Evolutionary conservation across 1,139 yeast species (phyloP), one percentile per base, ranked within the genome.

Genomic region (Nakaseomyces nivariensis): DNA sequence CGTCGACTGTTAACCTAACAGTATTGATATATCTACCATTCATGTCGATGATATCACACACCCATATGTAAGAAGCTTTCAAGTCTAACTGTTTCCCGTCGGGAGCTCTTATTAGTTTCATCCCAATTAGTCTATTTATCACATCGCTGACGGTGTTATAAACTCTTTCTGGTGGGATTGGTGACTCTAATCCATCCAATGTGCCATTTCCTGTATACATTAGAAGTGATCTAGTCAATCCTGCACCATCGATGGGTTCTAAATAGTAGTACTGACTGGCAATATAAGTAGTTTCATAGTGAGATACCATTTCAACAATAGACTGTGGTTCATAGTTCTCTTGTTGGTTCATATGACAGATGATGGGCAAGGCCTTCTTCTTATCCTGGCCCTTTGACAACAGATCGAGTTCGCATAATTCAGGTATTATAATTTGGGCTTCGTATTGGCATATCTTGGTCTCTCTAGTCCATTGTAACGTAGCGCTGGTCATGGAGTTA

Each of bases 361-460:
- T 9, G 6, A 61, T 51, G 8, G 54, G 50, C 27, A 52, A 53
- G 1, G 62, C 61, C 8, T 48, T 38, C 13, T 54, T 54, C 46
- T 57, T 57, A 34, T 62, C 63, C 32, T 56, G 60, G 48, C 55
- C 59, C 24, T 51, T 55, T n/a, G 62, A 55, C 4, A 63, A 49
- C n/a, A 63, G 45, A 32, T 59, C 61, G 25, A 64, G 33, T 7
- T 62, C 59, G 63, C 96, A 89, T 25, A 87, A 68, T 5, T 71
- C 69, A 0, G 85, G 82, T 1, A 83, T 71, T 44, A 75, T 73
- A 1, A 88, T 67, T n/a, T 72, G 72, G 64, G 83, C 74, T 56
- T 75, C 75, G 60, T 88, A 88, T 46, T 78, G 79, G 64, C 97
- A 89, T 0, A 92, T 83, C 54, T 75, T 77, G 48, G 78, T 70